Base-by-base conservation (phyloP, 495 filamentous ascomycete species). In the Penicillium flavigenum region DNA sequence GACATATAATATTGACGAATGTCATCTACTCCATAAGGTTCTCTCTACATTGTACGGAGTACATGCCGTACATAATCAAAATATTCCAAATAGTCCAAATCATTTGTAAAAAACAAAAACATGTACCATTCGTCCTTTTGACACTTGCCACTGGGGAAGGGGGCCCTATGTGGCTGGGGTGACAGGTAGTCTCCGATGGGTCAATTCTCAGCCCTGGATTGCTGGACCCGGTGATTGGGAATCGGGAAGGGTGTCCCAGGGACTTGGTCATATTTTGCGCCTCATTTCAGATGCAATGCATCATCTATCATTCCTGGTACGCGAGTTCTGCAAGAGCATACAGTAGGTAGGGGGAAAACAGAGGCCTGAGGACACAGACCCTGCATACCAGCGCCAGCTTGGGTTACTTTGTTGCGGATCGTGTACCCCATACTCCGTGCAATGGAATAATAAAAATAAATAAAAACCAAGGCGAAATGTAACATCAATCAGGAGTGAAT, bases 371-470 rank as follows among this genome's bases (percentile, higher is more conserved):
- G 51, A 53, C 36, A 54, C 32, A 27, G 58, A 57, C 60, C 63
- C 63, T 68, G 47, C 63, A 68, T 66, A 63, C 66, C 65, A 63
- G 41, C 52, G 57, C 47, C 38, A 44, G 42, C 29, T 46, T 32
- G 34, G 53, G 51, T 50, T 50, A 50, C 31, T 38, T 53, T 31
- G n/a, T 12, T 53, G 52, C 47, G 53, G 53, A 55, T 55, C 38
- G 24, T 20, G 43, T 45, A 45, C 39, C 10, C 22, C 24, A 43
- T 54, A 54, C 19, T 20, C 42, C 31, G 43, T 54, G 38, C 17
- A 53, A 32, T 43, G 0, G 9, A 41, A 12, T 32, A 44, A 14
- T 3, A 22, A 5, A 26, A 11, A n/a, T 1, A 29, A 8, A 27
- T 2, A 31, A 42, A 43, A 19, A 9, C 12, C 14, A 42, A 32